Evolutionary conservation across 768 basidiomycete species (phyloP).

Genomic region (Boletus sp.): DNA sequence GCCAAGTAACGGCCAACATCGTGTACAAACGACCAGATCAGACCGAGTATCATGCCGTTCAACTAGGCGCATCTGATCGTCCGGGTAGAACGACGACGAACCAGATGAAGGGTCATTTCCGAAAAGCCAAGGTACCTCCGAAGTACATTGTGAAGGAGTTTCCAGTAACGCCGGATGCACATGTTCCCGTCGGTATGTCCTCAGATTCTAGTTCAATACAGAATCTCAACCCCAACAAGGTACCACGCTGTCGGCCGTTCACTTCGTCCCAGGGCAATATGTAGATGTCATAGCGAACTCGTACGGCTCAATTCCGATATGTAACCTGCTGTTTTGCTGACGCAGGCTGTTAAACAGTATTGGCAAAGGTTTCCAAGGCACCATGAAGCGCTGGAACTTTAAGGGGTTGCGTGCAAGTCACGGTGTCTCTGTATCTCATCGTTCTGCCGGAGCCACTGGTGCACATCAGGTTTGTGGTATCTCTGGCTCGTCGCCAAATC

Average conservation of each 20-base stretch:
- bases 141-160: slow-evolving; percentile 90
- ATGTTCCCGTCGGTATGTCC: slow-evolving; percentile 79
- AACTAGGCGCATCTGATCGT: slow-evolving; percentile 83
- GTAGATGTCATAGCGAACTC: slow-evolving; percentile 90
- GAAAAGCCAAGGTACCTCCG: slow-evolving; percentile 73
- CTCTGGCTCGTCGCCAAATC: background rate
- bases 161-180: slow-evolving; percentile 82
- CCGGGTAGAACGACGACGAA: slow-evolving; percentile 68
- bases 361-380: slow-evolving; percentile 96
- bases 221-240: slow-evolving; percentile 43
- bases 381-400: slow-evolving; percentile 96
- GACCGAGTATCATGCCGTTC: slow-evolving; percentile 86
- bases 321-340: slow-evolving; percentile 6
- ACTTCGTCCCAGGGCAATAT: slow-evolving; percentile 96
- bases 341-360: slow-evolving; percentile 51
- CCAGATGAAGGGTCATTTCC: slow-evolving; percentile 89
- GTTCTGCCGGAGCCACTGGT: slow-evolving; percentile 90
- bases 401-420: slow-evolving; percentile 90
- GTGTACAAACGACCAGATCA: slow-evolving; percentile 60
- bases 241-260: slow-evolving; percentile 83
- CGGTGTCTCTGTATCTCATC: slow-evolving; percentile 94
- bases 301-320: slow-evolving; percentile 44
- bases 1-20: slow-evolving; percentile 84
- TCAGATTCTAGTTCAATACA: background rate
- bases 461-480: slow-evolving; percentile 76